These are phyloP conservation scores for Pelargonium fulgidum DNA, from an alignment of 441 rosid species.

Conservation along the genomic window DNA sequence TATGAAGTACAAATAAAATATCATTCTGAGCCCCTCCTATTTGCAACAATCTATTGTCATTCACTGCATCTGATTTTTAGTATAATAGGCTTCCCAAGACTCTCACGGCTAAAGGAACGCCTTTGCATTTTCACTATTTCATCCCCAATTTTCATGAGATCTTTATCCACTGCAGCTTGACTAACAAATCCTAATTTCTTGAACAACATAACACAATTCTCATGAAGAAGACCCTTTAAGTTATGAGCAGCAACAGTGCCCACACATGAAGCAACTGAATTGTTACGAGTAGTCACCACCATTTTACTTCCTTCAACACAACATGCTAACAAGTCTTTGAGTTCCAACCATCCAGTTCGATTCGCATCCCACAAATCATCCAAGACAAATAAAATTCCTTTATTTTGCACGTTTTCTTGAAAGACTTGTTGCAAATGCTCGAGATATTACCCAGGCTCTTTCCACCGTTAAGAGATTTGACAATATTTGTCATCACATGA, in stretches of 20 bases:
- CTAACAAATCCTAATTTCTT: neutral
- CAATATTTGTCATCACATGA: too few species aligned
- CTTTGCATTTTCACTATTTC: neutral
- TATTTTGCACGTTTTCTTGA: slow-evolving; percentile 3
- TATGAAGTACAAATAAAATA: neutral
- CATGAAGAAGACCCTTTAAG: neutral
- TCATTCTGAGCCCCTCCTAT: neutral
- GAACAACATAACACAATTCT: neutral
- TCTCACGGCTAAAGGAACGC: neutral
- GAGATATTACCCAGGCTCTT: too few species aligned
- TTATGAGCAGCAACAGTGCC: neutral
- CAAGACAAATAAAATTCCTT: slow-evolving; percentile 5
- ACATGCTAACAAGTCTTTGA: neutral
- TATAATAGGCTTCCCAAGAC: neutral
- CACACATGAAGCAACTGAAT: neutral
- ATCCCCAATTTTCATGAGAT: neutral
- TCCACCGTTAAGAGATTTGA: neutral
- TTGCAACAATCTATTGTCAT: neutral
- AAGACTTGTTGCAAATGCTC: slow-evolving; percentile 1
- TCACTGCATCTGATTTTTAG: neutral
- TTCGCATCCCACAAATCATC: slow-evolving; percentile 5
- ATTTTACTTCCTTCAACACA: neutral
- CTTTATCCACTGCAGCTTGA: neutral
- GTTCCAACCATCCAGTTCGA: neutral
- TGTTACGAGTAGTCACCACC: neutral